A percentile compares a stretch with the other conserved stretches of the same genome.
Conservation (phyloP, 148 eudicot genomes). For the Linanthus parryae region DNA sequence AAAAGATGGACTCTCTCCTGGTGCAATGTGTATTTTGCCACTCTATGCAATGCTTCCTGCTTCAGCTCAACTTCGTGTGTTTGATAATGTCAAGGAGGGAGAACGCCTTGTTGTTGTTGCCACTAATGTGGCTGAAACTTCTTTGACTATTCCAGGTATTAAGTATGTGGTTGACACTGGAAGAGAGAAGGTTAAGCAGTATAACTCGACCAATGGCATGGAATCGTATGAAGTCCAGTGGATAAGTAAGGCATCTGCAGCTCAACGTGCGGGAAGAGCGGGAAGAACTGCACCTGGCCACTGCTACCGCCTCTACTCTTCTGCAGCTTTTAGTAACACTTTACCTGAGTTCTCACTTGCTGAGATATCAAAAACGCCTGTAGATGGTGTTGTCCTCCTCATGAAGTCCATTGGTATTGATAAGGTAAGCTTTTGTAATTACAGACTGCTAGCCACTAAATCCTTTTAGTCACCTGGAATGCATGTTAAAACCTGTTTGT, state of each 20-base stretch:
- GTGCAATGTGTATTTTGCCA: conserved; percentile 71
- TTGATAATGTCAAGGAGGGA: conserved; percentile 54
- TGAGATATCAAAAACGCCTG: conserved; percentile 82
- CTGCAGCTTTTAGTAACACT: conserved; percentile 50
- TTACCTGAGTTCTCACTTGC: conserved; percentile 62
- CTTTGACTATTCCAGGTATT: conserved; percentile 87
- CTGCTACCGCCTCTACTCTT: conserved; percentile 82
- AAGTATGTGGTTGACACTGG: conserved; percentile 96
- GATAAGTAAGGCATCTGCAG: conserved; percentile 93
- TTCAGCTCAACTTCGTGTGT: conserved; percentile 72
- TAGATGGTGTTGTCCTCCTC: conserved; percentile 80
- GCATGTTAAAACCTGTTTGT: too few species aligned
- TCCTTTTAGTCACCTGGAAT: too few species aligned
- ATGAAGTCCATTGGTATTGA: conserved; percentile 81
- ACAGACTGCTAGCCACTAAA: neutral
- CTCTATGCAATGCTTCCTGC: conserved; percentile 97
- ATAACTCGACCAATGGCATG: conserved; percentile 69
- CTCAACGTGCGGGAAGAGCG: conserved; percentile 94
- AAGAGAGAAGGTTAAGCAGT: conserved; percentile 82
- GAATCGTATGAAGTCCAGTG: conserved; percentile 85
- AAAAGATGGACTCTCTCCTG: conserved; percentile 23
- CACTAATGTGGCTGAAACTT: conserved; percentile 97
- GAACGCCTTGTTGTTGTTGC: conserved; percentile 89
- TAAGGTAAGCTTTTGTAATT: conserved; percentile 32
- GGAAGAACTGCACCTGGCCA: conserved; percentile 99